Evolutionary conservation across 148 eudicot genomes (phyloP), one percentile per base, ranked within the genome.

Genomic region (Hydrangea macrophylla): DNA sequence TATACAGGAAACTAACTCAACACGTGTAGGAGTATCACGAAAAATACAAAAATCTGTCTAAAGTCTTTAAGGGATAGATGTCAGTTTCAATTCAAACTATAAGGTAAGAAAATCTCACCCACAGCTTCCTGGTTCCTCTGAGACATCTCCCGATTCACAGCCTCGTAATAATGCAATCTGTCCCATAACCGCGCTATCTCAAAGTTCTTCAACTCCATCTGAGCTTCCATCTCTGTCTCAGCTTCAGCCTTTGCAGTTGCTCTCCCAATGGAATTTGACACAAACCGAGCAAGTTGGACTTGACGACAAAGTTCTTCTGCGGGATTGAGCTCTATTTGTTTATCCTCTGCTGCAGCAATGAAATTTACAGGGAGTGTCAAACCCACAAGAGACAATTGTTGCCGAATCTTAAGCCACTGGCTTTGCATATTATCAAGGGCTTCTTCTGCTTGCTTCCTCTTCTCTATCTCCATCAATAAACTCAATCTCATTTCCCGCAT

Each of bases 101-200:
- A 55, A 22, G 23, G 35, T 15, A 25, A 30, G 63, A 58, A 71
- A 36, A 45, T 42, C 93, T 82, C 78, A 95, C 99, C 99, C 37
- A 95, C 73, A 30, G 86, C 81, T 86, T 95, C 99, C 79, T 91
- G 99, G 73, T 95, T 95, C 79, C 97, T 91, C 60, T 95, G 97
- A 60, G 97, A 91, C 99, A 95, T 95, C 79, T 95, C 99, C 65
- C 74, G 80, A 75, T 95, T 95, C 84, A 91, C 86, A 64, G 92
- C 82, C 80, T 95, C 97, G 24, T 90, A 91, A 72, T 95, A 95
- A 65, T 80, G 91, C 76, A 91, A 74, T 60, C 90, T 82, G 78
- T 95, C 99, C 79, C 69, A 80, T 60, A 91, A 73, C 65, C 97
- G 87, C 80, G 96, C 86, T 42, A 95, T 87, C 84, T 95, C 99